Base-by-base conservation (phyloP, 306 rosid genomes). In the Carpinus fangiana region DNA sequence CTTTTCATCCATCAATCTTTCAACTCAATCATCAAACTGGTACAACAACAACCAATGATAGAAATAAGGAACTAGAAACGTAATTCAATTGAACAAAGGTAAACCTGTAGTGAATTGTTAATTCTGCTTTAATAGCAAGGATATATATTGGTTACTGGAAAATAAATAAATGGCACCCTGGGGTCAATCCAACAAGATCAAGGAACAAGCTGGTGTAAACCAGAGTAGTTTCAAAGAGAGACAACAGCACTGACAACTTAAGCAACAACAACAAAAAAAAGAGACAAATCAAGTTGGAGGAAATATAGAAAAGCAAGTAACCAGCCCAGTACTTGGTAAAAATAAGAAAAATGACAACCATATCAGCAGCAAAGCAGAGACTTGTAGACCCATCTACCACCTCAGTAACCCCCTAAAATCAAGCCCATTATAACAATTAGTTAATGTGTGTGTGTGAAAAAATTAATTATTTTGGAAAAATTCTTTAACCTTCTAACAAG, bases 21-120 rank as follows among this genome's bases (percentile, higher is more conserved):
- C 96, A 14, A 94, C 88, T 97, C 98, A 93, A 83, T 93, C 98
- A 13, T 93, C 97, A 43, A 90, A 83, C 97, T 93, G 78, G n/a
- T 65, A 53, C 75, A 18, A 73, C 61, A 50, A 78, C 31, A 38
- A 53, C 7, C 28, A 81, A 78, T 66, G 0, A 51, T 5, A 41
- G 41, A 13, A 34, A 18, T 64, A 1, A 31, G 5, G 47, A 48
- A 7, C 50, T 26, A 21, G 72, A 38, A 80, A 60, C 76, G 48
- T 3, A 50, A 56, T 81, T 9, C 56, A 45, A 9, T 20, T 21
- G 1, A 21, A 20, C 31, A 57, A 57, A 21, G 34, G 36, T 8
- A 21, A 57, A 23, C 64, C 28, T 21, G 34, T 31, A 1, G 34
- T 31, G 34, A 31, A 31, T 31, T 31, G 34, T 31, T 31, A 31